Evolutionary conservation across 371 early-diverging fungal species (phyloP).

Genomic region (Mucor indicus): DNA sequence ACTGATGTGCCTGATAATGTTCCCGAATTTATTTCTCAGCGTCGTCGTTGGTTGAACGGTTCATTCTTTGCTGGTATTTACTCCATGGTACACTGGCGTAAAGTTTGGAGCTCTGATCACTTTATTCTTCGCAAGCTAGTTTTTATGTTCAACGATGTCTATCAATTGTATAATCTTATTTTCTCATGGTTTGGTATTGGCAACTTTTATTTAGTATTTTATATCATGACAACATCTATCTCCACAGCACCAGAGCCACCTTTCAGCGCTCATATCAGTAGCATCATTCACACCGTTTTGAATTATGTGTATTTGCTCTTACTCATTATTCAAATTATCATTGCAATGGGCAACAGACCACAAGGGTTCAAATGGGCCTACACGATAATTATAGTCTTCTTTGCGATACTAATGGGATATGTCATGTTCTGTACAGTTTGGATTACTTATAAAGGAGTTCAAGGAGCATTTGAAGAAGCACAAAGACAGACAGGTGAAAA

Average conservation of each 20-base stretch:
- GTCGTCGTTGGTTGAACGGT: conserved; percentile 87
- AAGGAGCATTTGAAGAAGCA: conserved; percentile 14
- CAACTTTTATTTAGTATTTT: conserved; percentile 73
- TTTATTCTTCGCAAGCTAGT: conserved; percentile 54
- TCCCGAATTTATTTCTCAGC: conserved; percentile 79
- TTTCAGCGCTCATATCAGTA: conserved; percentile 34
- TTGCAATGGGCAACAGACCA: conserved; percentile 80
- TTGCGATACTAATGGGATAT: conserved; percentile 31
- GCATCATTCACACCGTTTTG: conserved; percentile 37
- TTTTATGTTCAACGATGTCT: conserved; percentile 61
- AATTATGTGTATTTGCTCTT: conserved; percentile 58
- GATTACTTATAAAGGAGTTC: conserved; percentile 41
- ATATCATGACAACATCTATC: conserved; percentile 57
- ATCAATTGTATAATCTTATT: conserved; percentile 53
- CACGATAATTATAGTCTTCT: conserved; percentile 43
- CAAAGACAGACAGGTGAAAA: conserved; percentile 2
- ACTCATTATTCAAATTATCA: conserved; percentile 64
- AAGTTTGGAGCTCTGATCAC: conserved; percentile 60
- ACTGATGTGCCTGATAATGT: conserved; percentile 79
- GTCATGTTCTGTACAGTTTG: conserved; percentile 26
- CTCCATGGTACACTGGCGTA: conserved; percentile 48
- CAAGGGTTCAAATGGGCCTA: conserved; percentile 74
- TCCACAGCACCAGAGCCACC: conserved; percentile 24
- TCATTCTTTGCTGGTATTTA: conserved; percentile 66
- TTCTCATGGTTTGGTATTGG: conserved; percentile 77